Evolutionary conservation across 2,329 filamentous ascomycete genomes (phyloP), one percentile per base, ranked within the genome.

Genomic region (Trichophyton mentagrophytes): DNA sequence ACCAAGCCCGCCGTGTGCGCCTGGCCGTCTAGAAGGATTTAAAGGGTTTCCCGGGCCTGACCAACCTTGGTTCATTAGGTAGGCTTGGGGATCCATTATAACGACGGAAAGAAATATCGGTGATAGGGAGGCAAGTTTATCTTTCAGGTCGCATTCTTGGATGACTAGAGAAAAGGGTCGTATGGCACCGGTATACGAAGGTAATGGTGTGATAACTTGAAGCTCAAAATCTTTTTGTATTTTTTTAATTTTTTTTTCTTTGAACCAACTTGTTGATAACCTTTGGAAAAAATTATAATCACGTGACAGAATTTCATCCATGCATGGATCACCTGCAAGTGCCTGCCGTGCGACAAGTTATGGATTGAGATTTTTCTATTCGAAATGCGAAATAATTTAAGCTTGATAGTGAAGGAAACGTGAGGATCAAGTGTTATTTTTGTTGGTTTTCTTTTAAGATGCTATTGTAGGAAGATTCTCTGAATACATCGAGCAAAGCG

Each of bases 51-150:
- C 92, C 42, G 85, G 83, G 66, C 92, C 92, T 62, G 87, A 85
- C 92, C 92, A 97, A 72, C 92, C 92, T 73, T 95, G 90, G 67
- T 85, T 82, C 66, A 85, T 85, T 67, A 97, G 85, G 68, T 93
- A 86, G 68, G 87, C 87, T 72, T 88, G 82, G 60, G 91, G 88
- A 74, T 97, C 82, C 91, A 97, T 42, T 36, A 15, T 9, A 55
- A 51, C 7, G 20, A 13, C 11, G 15, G 4, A 17, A 36, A 55
- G 30, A 36, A 30, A 17, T 36, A 15, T 15, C 5, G n/a, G n/a
- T 8, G 6, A 36, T 17, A 13, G 51, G 2, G 33, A 33, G 30
- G 9, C 27, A 36, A 38, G 13, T 33, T n/a, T 36, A 36, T 20
- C 5, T 51, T 51, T 51, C 46, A 1, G 13, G 46, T 27, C 20